These are phyloP conservation scores for Peniophora sp. DNA, from an alignment of 1,284 basidiomycete species.

Conservation along the genomic window DNA sequence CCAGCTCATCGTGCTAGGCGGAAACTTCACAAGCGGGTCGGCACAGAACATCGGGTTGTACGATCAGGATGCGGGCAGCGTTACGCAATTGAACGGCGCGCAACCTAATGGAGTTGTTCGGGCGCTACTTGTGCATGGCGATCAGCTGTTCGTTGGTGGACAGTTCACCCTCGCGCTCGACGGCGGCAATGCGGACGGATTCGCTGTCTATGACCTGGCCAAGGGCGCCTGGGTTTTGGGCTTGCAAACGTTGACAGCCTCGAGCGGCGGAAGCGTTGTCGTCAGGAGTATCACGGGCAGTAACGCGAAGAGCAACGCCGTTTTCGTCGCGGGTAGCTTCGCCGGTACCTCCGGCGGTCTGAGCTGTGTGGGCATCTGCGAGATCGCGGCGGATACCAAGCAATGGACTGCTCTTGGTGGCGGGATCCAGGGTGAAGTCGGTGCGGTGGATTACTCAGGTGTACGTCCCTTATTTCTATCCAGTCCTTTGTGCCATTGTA, in stretches of 20 bases:
- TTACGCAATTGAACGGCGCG: conserved; percentile 53
- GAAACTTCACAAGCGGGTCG: conserved; percentile 66
- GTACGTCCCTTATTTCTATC: conserved; percentile 35
- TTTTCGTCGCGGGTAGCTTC: conserved; percentile 87
- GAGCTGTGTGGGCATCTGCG: conserved; percentile 75
- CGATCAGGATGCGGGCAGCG: conserved; percentile 39
- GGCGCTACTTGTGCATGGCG: conserved; percentile 56
- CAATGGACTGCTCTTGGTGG: conserved; percentile 81
- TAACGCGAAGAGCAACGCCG: conserved; percentile 47
- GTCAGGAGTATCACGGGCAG: conserved; percentile 73
- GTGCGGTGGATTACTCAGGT: conserved; percentile 74
- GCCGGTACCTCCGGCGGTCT: conserved; percentile 63
- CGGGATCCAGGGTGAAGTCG: conserved; percentile 78
- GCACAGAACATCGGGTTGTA: conserved; percentile 65
- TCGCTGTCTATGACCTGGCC: conserved; percentile 73
- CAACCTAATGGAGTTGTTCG: conserved; percentile 68
- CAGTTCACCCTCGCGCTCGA: conserved; percentile 49
- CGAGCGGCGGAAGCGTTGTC: conserved; percentile 47
- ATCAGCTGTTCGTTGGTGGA: conserved; percentile 75
- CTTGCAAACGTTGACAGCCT: conserved; percentile 51
- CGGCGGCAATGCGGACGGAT: conserved; percentile 48
- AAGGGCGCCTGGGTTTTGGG: conserved; percentile 50
- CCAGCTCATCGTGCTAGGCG: conserved; percentile 77
- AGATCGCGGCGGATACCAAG: conserved; percentile 56
- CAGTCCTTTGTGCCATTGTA: conserved; percentile 3